Base-by-base conservation (phyloP, 257 asterid species). In the Osmanthus fragrans region DNA sequence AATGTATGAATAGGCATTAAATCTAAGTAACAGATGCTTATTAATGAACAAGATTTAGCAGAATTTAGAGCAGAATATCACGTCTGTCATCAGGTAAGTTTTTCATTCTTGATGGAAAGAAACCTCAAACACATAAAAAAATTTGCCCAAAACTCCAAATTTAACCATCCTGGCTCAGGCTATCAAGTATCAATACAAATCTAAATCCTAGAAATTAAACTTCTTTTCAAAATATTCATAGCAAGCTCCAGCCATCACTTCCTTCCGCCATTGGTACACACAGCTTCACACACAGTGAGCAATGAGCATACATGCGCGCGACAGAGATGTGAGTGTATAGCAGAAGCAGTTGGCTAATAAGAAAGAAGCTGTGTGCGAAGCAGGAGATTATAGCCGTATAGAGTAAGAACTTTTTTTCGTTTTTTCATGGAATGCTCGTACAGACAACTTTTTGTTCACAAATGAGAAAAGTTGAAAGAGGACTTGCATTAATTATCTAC, bases 211-310 rank as follows among this genome's bases (percentile, higher is more conserved):
- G 51, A 69, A 49, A 47, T 54, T 77, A 63, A 78, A 37, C 30
- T 75, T 79, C 72, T 45, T 71, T 77, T 79, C 49, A 5, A 30
- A 72, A 80, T 90, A 84, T 81, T 75, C 70, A n/a, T 51, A 83
- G 65, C 85, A 87, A 80, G 92, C 74, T 78, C 30, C 32, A 83
- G 63, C 12, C 81, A 83, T 92, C 74, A 83, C 85, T 92, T 90
- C 36, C 90, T 89, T 89, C 82, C 15, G 72, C 73, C 82, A 80
- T 75, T 75, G 84, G 86, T 69, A 68, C 36, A 68, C 36, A 56
- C 29, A 56, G 64, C 64, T 27, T 54, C 25, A 19, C 25, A 19
- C 37, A 72, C 66, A 54, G 49, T 60, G 77, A 39, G 69, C 27
- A 7, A 8, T 72, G 7, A 37, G 71, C 51, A 25, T 29, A 21